Evolutionary conservation across 495 filamentous ascomycete species (phyloP).

Genomic region (Massariosphaeria phaeospora): DNA sequence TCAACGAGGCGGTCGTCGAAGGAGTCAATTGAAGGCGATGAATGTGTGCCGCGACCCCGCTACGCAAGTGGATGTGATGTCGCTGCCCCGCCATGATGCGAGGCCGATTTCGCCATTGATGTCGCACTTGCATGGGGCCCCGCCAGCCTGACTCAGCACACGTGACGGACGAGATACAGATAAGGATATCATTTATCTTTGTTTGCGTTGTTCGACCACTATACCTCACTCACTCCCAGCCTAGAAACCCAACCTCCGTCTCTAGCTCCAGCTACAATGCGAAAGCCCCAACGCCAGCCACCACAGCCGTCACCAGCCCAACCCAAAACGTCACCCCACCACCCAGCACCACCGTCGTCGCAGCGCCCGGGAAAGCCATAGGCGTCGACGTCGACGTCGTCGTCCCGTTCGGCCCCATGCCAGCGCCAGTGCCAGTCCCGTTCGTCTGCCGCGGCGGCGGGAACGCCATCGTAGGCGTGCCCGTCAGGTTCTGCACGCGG

Average conservation of each 20-base stretch:
- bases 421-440: too few species aligned
- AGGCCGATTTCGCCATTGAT: constrained; percentile 11
- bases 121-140: constrained; percentile 13
- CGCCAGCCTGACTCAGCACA: too few species aligned
- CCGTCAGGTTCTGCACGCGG: constrained; percentile 34
- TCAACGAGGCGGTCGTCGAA: not conserved
- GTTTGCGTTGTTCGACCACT: not conserved
- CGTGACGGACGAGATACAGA: too few species aligned
- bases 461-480: constrained; percentile 36
- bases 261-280: constrained; percentile 14
- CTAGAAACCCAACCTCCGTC: too few species aligned
- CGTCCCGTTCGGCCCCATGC: too few species aligned
- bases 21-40: not conserved
- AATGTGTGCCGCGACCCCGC: not conserved
- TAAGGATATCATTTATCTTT: too few species aligned
- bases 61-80: not conserved
- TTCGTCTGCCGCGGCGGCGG: constrained; percentile 16
- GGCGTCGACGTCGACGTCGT: not conserved
- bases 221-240: not conserved
- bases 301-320: constrained; percentile 2
- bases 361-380: constrained; percentile 3
- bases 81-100: constrained; percentile 13
- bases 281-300: constrained; percentile 9
- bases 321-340: constrained; percentile 2
- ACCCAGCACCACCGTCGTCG: constrained; percentile 1